These are phyloP conservation scores for Angophora floribunda DNA, from an alignment of 345 rosid genomes.

Conservation along the genomic window DNA sequence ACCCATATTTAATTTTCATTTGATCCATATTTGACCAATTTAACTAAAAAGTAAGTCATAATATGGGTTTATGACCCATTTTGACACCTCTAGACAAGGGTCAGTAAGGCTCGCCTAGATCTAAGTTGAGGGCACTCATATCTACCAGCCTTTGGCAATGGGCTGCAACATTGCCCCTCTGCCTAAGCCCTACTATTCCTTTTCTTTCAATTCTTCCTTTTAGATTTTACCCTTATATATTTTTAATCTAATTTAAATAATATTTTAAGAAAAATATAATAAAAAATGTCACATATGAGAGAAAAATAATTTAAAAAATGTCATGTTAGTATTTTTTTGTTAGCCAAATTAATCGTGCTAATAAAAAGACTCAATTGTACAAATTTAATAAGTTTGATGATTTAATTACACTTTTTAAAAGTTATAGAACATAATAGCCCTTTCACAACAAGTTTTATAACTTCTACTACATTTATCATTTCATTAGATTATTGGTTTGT, in stretches of 20 bases:
- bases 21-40: too few species aligned
- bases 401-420: neutral
- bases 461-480: fast-evolving
- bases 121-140: neutral
- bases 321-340: fast-evolving
- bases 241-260: neutral
- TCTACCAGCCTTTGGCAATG: neutral
- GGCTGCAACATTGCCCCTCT: neutral
- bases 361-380: neutral
- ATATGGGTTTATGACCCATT: too few species aligned
- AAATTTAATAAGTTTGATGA: neutral
- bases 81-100: too few species aligned
- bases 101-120: neutral
- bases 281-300: neutral
- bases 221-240: too few species aligned
- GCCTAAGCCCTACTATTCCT: fast-evolving
- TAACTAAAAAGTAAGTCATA: too few species aligned
- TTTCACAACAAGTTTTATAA: neutral
- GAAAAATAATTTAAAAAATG: too few species aligned
- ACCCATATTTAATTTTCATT: too few species aligned
- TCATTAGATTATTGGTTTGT: neutral
- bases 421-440: fast-evolving
- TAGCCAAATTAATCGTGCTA: too few species aligned
- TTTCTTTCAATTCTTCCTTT: too few species aligned
- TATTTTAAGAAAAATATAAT: neutral